A percentile compares a stretch with the other conserved stretches of the same genome.
phyloP scores from a whole-genome alignment of 306 rosid species.

The Sindora glabra region DNA sequence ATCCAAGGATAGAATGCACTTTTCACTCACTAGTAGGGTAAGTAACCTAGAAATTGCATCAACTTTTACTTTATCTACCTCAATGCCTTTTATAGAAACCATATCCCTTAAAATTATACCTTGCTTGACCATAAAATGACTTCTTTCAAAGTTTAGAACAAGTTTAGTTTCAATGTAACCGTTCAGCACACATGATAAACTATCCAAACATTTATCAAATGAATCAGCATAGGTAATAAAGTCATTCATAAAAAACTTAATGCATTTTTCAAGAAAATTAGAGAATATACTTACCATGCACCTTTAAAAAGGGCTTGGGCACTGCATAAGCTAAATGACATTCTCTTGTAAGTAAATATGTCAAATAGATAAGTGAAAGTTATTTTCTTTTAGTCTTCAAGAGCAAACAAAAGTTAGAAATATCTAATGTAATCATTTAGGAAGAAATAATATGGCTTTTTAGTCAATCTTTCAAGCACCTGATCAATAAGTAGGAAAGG shows the following conservation, averaged over 20 bases:
- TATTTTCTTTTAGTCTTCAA: not conserved
- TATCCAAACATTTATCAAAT: not conserved
- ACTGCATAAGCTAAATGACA: not conserved
- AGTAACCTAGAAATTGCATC: not conserved
- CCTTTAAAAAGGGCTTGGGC: not conserved
- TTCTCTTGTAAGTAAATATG: not conserved
- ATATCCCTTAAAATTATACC: not conserved
- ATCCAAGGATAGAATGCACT: not conserved
- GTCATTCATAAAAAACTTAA: not conserved
- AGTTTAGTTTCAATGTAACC: not conserved
- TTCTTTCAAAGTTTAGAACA: not conserved
- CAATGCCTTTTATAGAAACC: not conserved
- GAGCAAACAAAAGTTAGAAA: not conserved
- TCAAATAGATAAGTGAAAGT: not conserved
- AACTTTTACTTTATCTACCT: not conserved
- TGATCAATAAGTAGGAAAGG: not conserved
- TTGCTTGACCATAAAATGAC: not conserved
- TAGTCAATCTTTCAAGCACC: not conserved
- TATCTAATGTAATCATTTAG: not conserved
- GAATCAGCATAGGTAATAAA: not conserved
- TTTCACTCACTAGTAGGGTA: not conserved
- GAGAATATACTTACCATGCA: not conserved
- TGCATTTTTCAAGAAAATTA: not conserved
- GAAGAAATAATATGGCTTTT: not conserved
- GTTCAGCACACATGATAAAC: not conserved